Percentiles rank a stretch among this genome's conserved stretches.
Conservation (phyloP, 192 early-diverging fungal genomes). For the Coemansia sp. region DNA sequence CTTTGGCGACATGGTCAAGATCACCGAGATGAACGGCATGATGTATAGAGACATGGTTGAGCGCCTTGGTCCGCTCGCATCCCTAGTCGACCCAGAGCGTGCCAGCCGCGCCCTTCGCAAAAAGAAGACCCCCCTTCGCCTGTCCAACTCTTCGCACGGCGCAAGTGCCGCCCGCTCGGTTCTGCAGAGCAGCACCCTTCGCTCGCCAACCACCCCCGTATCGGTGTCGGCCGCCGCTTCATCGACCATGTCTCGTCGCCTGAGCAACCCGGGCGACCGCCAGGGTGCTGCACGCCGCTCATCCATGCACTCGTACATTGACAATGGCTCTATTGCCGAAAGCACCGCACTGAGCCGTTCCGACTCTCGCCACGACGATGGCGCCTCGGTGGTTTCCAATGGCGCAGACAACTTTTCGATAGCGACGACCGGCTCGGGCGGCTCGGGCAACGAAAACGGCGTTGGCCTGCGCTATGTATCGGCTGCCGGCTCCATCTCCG, state of each 20-base stretch:
- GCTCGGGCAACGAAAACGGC: slow-evolving; percentile 10
- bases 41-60: slow-evolving; percentile 49
- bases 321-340: slow-evolving; percentile 4
- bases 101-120: slow-evolving; percentile 42
- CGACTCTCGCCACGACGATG: slow-evolving; percentile 21
- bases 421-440: slow-evolving; percentile 29
- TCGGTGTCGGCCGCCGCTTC: slow-evolving; percentile 24
- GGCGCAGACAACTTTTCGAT: slow-evolving; percentile 43
- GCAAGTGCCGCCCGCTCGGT: slow-evolving; percentile 20
- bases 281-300: slow-evolving; percentile 9
- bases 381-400: slow-evolving; percentile 12
- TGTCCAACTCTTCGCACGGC: slow-evolving; percentile 10
- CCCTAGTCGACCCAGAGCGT: slow-evolving; percentile 38
- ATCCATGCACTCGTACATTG: slow-evolving; percentile 28
- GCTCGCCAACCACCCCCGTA: slow-evolving; percentile 23
- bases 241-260: slow-evolving; percentile 32
- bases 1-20: slow-evolving; percentile 52
- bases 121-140: slow-evolving; percentile 26
- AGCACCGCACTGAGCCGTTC: slow-evolving; percentile 14
- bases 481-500: background rate
- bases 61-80: slow-evolving; percentile 39
- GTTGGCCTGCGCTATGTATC: slow-evolving; percentile 14
- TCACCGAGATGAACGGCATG: slow-evolving; percentile 49
- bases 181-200: slow-evolving; percentile 43
- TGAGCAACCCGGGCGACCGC: slow-evolving; percentile 23